Evolutionary conservation across 371 early-diverging fungal species (phyloP).

Genomic region (Mortierella sp.): DNA sequence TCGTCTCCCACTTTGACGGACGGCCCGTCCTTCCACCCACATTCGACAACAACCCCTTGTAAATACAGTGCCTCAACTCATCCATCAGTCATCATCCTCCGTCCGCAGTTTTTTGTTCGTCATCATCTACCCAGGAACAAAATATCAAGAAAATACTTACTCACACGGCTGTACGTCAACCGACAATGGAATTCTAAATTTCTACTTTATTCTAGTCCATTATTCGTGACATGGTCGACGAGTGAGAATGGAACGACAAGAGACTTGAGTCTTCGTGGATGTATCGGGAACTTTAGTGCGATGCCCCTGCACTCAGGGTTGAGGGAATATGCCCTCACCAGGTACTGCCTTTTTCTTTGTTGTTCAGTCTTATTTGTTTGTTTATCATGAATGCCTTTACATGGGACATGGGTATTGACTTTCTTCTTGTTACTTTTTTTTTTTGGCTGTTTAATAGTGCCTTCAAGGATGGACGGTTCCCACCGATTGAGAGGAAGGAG

Average conservation of each 20-base stretch:
- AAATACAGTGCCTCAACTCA: no score
- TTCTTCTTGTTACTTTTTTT: not conserved
- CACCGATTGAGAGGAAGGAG: constrained; percentile 79
- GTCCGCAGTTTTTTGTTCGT: no score
- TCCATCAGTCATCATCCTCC: no score
- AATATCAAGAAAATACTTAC: constrained; percentile 12
- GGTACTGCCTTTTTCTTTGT: constrained; percentile 58
- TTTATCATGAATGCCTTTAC: not conserved
- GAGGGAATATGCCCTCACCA: constrained; percentile 87
- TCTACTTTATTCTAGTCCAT: constrained; percentile 22
- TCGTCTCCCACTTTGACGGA: constrained; percentile 37
- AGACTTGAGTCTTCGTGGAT: constrained; percentile 82
- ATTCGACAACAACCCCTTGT: constrained; percentile 40
- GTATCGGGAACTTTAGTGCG: constrained; percentile 93
- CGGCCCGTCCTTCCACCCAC: constrained; percentile 19
- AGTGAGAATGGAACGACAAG: constrained; percentile 44
- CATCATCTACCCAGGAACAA: constrained; percentile 29
- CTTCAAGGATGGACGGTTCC: constrained; percentile 85
- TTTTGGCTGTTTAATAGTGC: constrained; percentile 69
- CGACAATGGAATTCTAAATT: not conserved
- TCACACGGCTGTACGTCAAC: not conserved
- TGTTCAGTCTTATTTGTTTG: not conserved
- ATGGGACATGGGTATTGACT: not conserved
- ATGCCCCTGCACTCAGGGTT: constrained; percentile 80
- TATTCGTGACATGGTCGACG: constrained; percentile 52